Evolutionary conservation across 2,329 filamentous ascomycete genomes (phyloP), one percentile per base, ranked within the genome.

Genomic region (Zarea fungicola): DNA sequence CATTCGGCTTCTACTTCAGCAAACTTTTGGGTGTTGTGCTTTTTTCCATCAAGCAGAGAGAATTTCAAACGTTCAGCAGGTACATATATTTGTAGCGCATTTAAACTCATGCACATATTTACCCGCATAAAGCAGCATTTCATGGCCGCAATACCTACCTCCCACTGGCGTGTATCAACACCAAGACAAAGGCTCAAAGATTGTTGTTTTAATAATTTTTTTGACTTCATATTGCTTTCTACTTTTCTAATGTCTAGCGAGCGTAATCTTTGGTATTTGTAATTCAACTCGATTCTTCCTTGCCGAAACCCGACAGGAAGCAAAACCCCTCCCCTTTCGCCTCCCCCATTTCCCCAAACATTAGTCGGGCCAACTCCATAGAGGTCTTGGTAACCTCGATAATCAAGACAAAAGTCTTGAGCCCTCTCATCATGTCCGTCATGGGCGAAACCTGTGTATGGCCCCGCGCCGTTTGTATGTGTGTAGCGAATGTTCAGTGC

Each of bases 191-290:
- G 13, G 7, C 7, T 29, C 26, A 29, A 7, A 7, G 7, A 29
- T 29, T 7, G 13, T 7, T 13, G 26, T 29, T 13, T 7, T 7
- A 29, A 7, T 7, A 13, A 48, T 21, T 53, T 44, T 42, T 32
- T 16, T 41, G 3, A 26, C 43, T 39, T 28, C 46, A 19, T 49
- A 52, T 31, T 45, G 14, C 19, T 43, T n/a, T 52, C n/a, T 42
- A 35, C 29, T 25, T 48, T n/a, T 36, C 40, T 48, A 35, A 37
- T 31, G 42, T 65, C 61, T 66, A 68, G 65, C 65, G 65, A 68
- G 65, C 63, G 65, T 62, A 62, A 65, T 66, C 63, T 65, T 66
- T 63, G 63, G 62, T 65, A 56, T n/a, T 9, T 60, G 32, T 40
- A 14, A 13, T 13, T 47, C 43, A 40, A 26, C 58, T 54, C n/a